Conservation (phyloP, 2,329 filamentous ascomycete genomes). For the Sporothrix curviconia region DNA sequence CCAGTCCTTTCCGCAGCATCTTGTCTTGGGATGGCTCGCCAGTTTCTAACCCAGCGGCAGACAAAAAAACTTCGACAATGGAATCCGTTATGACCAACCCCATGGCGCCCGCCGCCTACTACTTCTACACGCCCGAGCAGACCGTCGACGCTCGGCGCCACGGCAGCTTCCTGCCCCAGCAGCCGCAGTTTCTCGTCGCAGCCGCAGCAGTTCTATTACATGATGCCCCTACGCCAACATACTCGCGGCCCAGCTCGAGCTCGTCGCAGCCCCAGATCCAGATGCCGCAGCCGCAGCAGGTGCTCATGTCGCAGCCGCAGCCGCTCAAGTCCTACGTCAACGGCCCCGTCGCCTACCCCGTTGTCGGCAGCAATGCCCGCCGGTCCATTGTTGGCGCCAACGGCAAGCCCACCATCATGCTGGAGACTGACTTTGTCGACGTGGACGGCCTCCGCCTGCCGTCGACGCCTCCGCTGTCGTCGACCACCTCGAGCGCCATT, state of each 20-base stretch:
- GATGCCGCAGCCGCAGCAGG: constrained; percentile 45
- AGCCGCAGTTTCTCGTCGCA: constrained; percentile 46
- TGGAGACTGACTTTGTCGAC: constrained; percentile 69
- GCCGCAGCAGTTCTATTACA: constrained; percentile 26
- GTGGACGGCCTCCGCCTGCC: constrained; percentile 64
- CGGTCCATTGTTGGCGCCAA: constrained; percentile 67
- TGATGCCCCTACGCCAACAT: constrained; percentile 53
- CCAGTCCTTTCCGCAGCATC: not conserved
- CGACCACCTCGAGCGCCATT: constrained; percentile 74
- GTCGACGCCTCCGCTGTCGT: constrained; percentile 72
- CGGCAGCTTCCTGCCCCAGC: constrained; percentile 63
- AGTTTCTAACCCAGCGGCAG: constrained; percentile 11
- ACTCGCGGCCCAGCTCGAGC: constrained; percentile 59
- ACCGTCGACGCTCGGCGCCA: constrained; percentile 67
- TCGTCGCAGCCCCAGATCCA: constrained; percentile 47
- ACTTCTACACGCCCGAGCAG: constrained; percentile 78
- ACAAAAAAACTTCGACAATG: constrained; percentile 45
- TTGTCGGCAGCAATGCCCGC: constrained; percentile 51
- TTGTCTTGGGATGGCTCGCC: not conserved
- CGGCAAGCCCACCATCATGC: constrained; percentile 70
- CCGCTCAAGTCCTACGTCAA: constrained; percentile 48
- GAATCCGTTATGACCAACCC: constrained; percentile 51
- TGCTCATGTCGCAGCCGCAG: constrained; percentile 26
- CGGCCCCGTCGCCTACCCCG: constrained; percentile 25
- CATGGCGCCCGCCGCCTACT: constrained; percentile 70